These are phyloP conservation scores for Ceratorhiza oryzae-sativae DNA, from an alignment of 1,284 basidiomycete genomes.

Conservation along the genomic window DNA sequence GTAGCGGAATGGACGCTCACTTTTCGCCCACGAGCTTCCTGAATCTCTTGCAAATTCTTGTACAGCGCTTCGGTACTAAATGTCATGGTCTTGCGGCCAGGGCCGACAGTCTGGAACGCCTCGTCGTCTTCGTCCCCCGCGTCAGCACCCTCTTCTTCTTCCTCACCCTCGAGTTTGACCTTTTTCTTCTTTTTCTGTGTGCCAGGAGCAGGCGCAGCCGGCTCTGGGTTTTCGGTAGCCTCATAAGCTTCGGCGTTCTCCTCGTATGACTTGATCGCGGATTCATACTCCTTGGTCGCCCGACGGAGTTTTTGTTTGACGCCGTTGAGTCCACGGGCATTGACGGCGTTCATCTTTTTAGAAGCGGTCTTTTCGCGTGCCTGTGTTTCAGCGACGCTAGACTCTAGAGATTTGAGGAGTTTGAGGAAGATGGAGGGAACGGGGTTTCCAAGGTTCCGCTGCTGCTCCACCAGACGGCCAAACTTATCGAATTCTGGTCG, in stretches of 20 bases:
- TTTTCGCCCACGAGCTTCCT: constrained; percentile 97
- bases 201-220: constrained; percentile 55
- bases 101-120: constrained; percentile 92
- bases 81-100: constrained; percentile 84
- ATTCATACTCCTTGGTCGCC: constrained; percentile 87
- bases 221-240: constrained; percentile 65
- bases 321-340: constrained; percentile 92
- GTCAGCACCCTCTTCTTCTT: constrained; percentile 49
- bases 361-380: constrained; percentile 78
- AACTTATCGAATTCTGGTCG: constrained; percentile 94
- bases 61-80: constrained; percentile 91
- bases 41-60: constrained; percentile 89
- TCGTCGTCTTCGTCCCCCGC: constrained; percentile 64
- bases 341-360: constrained; percentile 97
- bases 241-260: constrained; percentile 91
- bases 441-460: constrained; percentile 85
- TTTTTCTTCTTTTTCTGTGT: constrained; percentile 56
- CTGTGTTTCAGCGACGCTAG: constrained; percentile 74
- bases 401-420: constrained; percentile 79
- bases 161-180: constrained; percentile 48
- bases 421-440: constrained; percentile 89
- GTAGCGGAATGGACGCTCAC: constrained; percentile 54
- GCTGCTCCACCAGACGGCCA: constrained; percentile 85
- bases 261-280: constrained; percentile 79
- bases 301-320: constrained; percentile 99